phyloP scores from a whole-genome alignment of 2,329 filamentous ascomycete genomes.

The Venturia nashicola region DNA sequence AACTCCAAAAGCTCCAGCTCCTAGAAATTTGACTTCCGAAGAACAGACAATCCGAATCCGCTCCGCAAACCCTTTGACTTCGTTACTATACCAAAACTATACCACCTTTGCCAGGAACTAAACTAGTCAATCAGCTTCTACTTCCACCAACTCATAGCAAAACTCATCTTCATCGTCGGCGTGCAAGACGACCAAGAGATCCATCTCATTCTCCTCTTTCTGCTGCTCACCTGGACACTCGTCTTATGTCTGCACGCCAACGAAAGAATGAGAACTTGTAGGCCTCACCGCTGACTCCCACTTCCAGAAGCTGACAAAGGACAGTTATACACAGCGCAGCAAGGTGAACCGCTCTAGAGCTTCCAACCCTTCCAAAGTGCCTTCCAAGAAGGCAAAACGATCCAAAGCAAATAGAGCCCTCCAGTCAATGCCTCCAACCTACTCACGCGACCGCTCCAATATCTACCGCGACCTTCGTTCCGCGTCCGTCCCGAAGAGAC shows the following conservation, averaged over 20 bases:
- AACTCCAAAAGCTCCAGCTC: not conserved
- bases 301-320: not conserved
- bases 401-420: not conserved
- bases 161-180: not conserved
- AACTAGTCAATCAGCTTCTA: not conserved
- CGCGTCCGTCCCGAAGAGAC: not conserved
- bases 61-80: not conserved
- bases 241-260: not conserved
- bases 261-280: not conserved
- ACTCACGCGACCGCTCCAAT: not conserved
- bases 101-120: not conserved
- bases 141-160: not conserved
- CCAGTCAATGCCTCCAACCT: not conserved
- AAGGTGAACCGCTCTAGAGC: not conserved
- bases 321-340: not conserved
- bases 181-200: not conserved
- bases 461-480: constrained; percentile 1
- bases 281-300: not conserved
- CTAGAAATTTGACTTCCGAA: not conserved
- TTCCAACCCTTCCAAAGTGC: not conserved
- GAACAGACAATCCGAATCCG: not conserved
- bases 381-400: not conserved
- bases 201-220: not conserved
- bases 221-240: not conserved
- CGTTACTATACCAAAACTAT: not conserved